Conservation (phyloP, 108 stramenopile genomes). For the Cyclotella baltica region DNA sequence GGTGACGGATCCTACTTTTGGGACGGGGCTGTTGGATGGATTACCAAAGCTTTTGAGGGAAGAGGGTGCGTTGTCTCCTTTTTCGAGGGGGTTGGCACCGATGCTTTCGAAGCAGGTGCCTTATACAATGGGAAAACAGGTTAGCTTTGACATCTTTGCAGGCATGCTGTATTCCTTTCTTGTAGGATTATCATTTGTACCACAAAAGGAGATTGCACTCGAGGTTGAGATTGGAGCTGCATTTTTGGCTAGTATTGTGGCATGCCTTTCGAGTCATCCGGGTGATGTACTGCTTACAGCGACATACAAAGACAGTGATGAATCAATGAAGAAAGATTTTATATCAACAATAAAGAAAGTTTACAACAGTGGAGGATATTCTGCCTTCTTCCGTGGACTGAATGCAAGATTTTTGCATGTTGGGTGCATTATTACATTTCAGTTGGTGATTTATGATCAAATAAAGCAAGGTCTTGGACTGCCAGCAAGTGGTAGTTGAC, state of each 20-base stretch:
- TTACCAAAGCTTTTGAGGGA: constrained; percentile 28
- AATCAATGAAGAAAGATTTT: constrained; percentile 20
- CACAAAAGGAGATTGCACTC: constrained; percentile 33
- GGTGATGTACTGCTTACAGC: constrained; percentile 76
- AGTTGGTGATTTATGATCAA: constrained; percentile 73
- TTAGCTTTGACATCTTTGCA: constrained; percentile 76
- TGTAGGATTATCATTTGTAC: constrained; percentile 16
- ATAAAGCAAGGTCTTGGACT: constrained; percentile 65
- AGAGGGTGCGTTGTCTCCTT: constrained; percentile 36
- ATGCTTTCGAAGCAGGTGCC: constrained; percentile 92
- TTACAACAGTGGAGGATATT: constrained; percentile 31
- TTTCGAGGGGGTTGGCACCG: constrained; percentile 49
- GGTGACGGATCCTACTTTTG: constrained; percentile 60
- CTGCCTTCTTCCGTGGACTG: constrained; percentile 51
- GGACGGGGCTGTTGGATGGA: constrained; percentile 35
- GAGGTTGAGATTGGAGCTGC: constrained; percentile 55
- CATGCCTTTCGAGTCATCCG: constrained; percentile 68
- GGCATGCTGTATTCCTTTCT: constrained; percentile 37
- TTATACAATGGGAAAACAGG: constrained; percentile 92
- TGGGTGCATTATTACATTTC: constrained; percentile 67
- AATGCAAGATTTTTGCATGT: constrained; percentile 72
- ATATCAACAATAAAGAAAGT: constrained; percentile 31
- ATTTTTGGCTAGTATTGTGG: constrained; percentile 59
- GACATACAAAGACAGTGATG: constrained; percentile 41
- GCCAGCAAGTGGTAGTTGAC: constrained; percentile 56